A percentile compares a stretch with the other conserved stretches of the same genome.
Evolutionary conservation across 805 yeast genomes (phyloP).

Genomic region (Osmozyma mogii): DNA sequence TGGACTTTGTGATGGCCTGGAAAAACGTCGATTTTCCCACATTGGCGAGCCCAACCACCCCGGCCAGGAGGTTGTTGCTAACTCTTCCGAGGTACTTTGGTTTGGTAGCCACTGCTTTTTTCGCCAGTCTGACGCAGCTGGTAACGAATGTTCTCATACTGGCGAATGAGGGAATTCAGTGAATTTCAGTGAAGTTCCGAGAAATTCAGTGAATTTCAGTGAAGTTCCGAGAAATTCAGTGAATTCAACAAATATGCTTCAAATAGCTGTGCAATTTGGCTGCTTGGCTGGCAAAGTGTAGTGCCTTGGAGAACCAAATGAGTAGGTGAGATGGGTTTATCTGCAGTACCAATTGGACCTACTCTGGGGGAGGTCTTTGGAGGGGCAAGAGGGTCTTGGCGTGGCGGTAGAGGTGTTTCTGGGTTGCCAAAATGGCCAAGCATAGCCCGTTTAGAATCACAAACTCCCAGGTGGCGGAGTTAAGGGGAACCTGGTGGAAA

Average conservation of each 20-base stretch:
- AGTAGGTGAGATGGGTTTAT: too few relatives aligned
- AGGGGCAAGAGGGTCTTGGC: too few relatives aligned
- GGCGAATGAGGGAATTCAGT: slow-evolving; percentile 2
- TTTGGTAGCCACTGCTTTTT: slow-evolving; percentile 5
- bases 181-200: neutral
- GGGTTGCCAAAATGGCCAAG: slow-evolving; percentile 3
- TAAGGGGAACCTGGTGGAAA: slow-evolving; percentile 7
- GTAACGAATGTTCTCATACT: slow-evolving; percentile 7
- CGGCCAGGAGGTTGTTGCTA: slow-evolving; percentile 26
- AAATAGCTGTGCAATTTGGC: neutral
- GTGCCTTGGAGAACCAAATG: too few relatives aligned
- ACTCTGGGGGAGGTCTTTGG: neutral
- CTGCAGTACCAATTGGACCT: too few relatives aligned
- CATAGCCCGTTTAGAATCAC: slow-evolving; percentile 2
- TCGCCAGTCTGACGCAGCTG: slow-evolving; percentile 8
- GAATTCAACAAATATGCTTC: neutral
- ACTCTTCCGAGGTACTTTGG: slow-evolving; percentile 11
- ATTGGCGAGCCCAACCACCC: slow-evolving; percentile 92
- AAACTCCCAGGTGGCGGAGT: slow-evolving; percentile 4
- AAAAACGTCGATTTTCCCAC: slow-evolving; percentile 97
- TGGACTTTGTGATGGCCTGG: slow-evolving; percentile 92
- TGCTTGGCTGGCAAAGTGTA: slow-evolving; percentile 1
- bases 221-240: neutral
- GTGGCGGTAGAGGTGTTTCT: slow-evolving; percentile 4
- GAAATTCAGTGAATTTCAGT: too few relatives aligned